Evolutionary conservation across 768 basidiomycete genomes (phyloP), one percentile per base, ranked within the genome.

Genomic region (Artomyces pyxidatus): DNA sequence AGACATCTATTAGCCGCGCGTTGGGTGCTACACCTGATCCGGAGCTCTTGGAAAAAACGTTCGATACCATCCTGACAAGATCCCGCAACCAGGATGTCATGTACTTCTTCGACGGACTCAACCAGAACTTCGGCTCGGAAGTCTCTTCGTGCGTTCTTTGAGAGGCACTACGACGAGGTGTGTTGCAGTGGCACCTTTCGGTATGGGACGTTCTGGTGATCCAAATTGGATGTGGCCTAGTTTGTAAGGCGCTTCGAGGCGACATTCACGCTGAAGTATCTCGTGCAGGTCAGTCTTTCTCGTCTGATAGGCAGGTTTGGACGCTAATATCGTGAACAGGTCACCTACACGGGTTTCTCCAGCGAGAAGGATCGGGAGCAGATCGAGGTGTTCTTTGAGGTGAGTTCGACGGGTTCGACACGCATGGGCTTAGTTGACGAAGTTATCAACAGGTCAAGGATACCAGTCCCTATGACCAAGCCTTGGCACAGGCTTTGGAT

Each of bases 121-220:
- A 71, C 16, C 55, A 37, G 38, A 94, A 93, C 68, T 61, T 68
- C 47, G 64, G 67, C 11, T 35, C 48, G 72, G 80, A 7, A 71
- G 82, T 39, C 70, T 81, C 45, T 61, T 68, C 45, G 63, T 84
- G 61, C 75, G 37, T 86, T 81, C 65, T 80, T 89, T 68, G 76
- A 79, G 68, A 72, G 80, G 32, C 76, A 89, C 59, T 91, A 83
- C 61, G 74, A 81, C 47, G 56, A 53, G 16, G 85, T 85, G 59
- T 57, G 80, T 66, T 26, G 43, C 6, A n/a, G 32, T 35, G 32
- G 3, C 32, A n/a, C n/a, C n/a, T n/a, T n/a, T n/a, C n/a, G n/a
- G 32, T 11, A 35, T 11, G 11, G 32, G 32, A 3, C 43, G 45
- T n/a, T n/a, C 17, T 39, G 3, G 22, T 25, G 30, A 35, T n/a